Conservation (phyloP, 768 basidiomycete species). For the Boletus subparvulus region DNA sequence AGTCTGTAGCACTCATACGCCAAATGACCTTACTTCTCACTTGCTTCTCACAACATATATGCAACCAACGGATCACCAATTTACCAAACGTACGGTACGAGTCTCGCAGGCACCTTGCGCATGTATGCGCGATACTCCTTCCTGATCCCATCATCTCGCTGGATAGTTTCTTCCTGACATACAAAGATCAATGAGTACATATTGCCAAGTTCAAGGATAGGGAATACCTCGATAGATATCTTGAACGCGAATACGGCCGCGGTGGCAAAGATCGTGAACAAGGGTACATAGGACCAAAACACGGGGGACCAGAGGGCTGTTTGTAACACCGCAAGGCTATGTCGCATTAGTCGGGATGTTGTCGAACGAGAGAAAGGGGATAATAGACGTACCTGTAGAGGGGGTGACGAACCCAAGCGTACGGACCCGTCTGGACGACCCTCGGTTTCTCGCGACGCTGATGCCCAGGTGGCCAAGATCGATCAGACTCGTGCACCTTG, state of each 20-base stretch:
- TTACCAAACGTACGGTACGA: constrained; percentile 13
- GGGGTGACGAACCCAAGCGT: constrained; percentile 15
- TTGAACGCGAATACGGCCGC: not conserved
- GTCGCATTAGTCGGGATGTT: not conserved
- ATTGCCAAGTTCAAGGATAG: no score
- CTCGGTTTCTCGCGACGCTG: constrained; percentile 12
- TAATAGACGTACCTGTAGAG: constrained; percentile 3
- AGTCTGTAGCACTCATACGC: no score
- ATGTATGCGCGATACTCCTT: constrained; percentile 14
- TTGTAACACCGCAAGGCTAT: not conserved
- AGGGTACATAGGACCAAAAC: constrained; percentile 14
- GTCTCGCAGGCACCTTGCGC: constrained; percentile 12
- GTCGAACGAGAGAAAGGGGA: no score
- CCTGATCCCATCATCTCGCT: not conserved
- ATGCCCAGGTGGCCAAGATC: not conserved
- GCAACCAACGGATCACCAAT: not conserved
- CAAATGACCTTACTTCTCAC: no score
- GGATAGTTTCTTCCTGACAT: constrained; percentile 9
- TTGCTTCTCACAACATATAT: no score
- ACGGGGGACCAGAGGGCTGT: not conserved
- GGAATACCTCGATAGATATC: constrained; percentile 8
- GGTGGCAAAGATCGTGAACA: not conserved
- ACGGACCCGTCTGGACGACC: no score
- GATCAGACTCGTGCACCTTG: not conserved
- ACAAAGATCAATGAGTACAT: not conserved